Percentiles rank a stretch among this genome's conserved stretches.
phyloP scores from a whole-genome alignment of 129 eudicot genomes.

The Centaurea solstitialis region DNA sequence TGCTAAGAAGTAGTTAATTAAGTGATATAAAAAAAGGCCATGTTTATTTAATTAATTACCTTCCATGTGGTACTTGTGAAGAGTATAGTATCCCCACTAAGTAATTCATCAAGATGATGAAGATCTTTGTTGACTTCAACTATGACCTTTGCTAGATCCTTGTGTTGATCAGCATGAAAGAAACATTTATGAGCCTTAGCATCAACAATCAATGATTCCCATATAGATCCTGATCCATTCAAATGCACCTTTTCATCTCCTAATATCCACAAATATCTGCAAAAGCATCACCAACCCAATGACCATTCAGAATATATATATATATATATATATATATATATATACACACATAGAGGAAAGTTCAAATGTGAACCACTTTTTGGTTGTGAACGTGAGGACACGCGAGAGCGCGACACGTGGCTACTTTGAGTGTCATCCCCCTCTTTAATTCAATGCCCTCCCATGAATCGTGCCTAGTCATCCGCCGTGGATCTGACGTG shows the following conservation, averaged over 20 bases:
- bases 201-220: slow-evolving; percentile 45
- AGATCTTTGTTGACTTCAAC: slow-evolving; percentile 59
- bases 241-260: slow-evolving; percentile 48
- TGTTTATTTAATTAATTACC: slow-evolving; percentile 25
- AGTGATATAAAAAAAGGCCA: background rate
- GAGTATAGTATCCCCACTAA: slow-evolving; percentile 44
- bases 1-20: background rate
- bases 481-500: too few species aligned
- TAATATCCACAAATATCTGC: slow-evolving; percentile 57
- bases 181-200: slow-evolving; percentile 47
- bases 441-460: too few species aligned
- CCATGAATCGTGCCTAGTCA: too few species aligned
- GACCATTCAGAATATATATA: background rate
- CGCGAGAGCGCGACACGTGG: too few species aligned
- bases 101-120: slow-evolving; percentile 61
- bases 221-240: slow-evolving; percentile 28
- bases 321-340: background rate
- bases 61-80: slow-evolving; percentile 59
- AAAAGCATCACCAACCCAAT: background rate
- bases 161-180: slow-evolving; percentile 49
- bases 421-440: too few species aligned
- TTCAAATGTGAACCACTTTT: too few species aligned
- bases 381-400: too few species aligned
- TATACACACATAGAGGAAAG: too few species aligned
- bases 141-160: slow-evolving; percentile 42